Percentiles rank a stretch among this genome's conserved stretches.
Conservation (phyloP, 78 protist species). For the Mastigamoeba balamuthi region DNA sequence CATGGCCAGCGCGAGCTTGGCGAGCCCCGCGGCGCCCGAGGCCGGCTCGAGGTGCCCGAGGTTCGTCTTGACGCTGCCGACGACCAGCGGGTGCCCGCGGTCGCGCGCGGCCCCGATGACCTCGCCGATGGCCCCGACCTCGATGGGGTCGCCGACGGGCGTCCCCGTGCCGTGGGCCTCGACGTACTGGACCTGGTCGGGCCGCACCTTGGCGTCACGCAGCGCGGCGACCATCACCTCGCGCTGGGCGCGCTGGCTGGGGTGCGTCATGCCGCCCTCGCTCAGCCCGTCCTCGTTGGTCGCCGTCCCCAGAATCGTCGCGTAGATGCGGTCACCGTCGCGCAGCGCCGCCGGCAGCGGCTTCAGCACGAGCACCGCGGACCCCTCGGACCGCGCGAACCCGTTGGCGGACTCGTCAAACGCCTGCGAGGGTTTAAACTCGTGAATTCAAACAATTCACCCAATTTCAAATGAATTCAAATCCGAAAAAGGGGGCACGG, state of each 20-base stretch:
- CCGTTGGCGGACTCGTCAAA: slow-evolving; percentile 74
- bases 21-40: background rate
- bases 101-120: background rate
- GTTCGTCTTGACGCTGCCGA: slow-evolving; percentile 9
- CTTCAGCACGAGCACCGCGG: slow-evolving; percentile 38
- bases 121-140: slow-evolving; percentile 6
- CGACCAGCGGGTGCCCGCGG: background rate
- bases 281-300: slow-evolving; percentile 66
- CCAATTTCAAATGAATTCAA: slow-evolving; percentile 71
- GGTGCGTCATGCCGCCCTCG: slow-evolving; percentile 14
- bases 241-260: slow-evolving; percentile 47
- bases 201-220: background rate
- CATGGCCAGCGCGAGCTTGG: background rate
- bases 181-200: slow-evolving; percentile 15
- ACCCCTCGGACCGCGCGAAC: slow-evolving; percentile 72
- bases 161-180: slow-evolving; percentile 59
- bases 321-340: slow-evolving; percentile 40
- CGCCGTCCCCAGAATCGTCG: slow-evolving; percentile 24
- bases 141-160: slow-evolving; percentile 36
- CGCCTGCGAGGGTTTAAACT: too few species aligned
- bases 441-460: slow-evolving; percentile 56
- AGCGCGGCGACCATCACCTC: slow-evolving; percentile 37
- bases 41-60: slow-evolving; percentile 18
- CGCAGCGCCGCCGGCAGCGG: background rate
- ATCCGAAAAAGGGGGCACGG: slow-evolving; percentile 43